Evolutionary conservation across 192 early-diverging fungal species (phyloP), one percentile per base, ranked within the genome.

Genomic region (Endogone sp.): DNA sequence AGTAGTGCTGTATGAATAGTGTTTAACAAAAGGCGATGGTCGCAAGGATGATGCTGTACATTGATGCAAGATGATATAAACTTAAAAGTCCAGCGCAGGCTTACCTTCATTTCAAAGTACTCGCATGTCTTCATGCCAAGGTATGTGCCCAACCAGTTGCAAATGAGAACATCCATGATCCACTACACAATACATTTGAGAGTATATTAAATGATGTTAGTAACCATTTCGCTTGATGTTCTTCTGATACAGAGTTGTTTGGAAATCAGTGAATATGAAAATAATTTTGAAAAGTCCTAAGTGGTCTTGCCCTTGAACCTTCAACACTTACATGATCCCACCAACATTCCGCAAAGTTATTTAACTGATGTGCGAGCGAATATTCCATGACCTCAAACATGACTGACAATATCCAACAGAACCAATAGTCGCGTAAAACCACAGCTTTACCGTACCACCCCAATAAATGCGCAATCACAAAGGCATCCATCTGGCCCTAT

Each of bases 281-380:
- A 25, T 25, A n/a, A 56, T n/a, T 20, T n/a, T 49, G n/a, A 8
- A 25, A 26, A 27, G 37, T 3, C 21, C 23, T 16, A 20, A 31
- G 54, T 37, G 24, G 20, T 58, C 13, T 11, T 62, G 6, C 22
- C 21, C 16, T 63, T 23, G 29, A n/a, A 9, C 22, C 29, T 29
- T 22, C 25, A 56, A 10, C 13, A 75, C 88, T 71, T 84, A 91
- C 90, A 78, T 98, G 94, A 84, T 98, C 94, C 95, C 95, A 98
- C 95, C 95, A 98, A 75, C 96, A 98, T 84, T 98, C 96, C 64
- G 92, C 91, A 83, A 98, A 98, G 79, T 98, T 98, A 62, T 92
- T 91, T 73, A 98, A 83, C 75, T 97, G 96, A 79, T 98, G 95
- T 66, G 90, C 85, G 56, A 98, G 82, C 61, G 94, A 92, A 79